phyloP scores from a whole-genome alignment of 768 basidiomycete genomes.

The Kwoniella sp. region DNA sequence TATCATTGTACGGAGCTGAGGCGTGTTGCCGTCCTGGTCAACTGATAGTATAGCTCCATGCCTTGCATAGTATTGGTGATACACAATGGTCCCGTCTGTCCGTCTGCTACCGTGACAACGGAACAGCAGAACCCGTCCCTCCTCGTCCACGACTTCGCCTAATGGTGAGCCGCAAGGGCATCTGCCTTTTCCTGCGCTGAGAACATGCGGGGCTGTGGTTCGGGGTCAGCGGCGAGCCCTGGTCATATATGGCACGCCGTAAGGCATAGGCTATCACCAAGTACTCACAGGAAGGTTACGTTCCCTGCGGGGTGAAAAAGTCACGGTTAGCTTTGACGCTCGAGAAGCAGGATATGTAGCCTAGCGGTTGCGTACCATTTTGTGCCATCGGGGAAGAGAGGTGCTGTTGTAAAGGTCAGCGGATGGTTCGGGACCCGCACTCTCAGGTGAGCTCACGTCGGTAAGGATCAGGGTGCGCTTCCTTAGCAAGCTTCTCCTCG shows the following conservation, averaged over 20 bases:
- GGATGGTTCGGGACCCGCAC: neutral
- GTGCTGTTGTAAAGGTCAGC: slow-evolving; percentile 55
- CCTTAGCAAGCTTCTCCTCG: slow-evolving; percentile 65
- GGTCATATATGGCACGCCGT: neutral
- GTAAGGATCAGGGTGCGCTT: slow-evolving; percentile 85
- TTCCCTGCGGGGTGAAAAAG: slow-evolving; percentile 41
- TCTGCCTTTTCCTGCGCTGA: slow-evolving; percentile 43
- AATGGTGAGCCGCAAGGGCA: slow-evolving; percentile 28
- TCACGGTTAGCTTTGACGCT: too few species aligned
- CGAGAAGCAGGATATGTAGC: too few species aligned
- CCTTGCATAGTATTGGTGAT: slow-evolving; percentile 16
- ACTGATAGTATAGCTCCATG: slow-evolving; percentile 14
- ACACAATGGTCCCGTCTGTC: slow-evolving; percentile 5
- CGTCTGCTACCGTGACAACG: neutral
- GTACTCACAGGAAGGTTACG: slow-evolving; percentile 50
- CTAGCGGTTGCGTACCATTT: slow-evolving; percentile 96
- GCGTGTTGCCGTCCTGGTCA: too few species aligned
- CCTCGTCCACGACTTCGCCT: neutral
- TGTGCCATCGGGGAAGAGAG: slow-evolving; percentile 82
- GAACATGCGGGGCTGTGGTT: slow-evolving; percentile 46
- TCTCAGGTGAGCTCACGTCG: slow-evolving; percentile 62
- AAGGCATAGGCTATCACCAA: neutral
- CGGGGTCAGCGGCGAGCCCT: neutral
- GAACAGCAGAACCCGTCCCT: too few species aligned
- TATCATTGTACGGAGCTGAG: too few species aligned